Evolutionary conservation across 169 alveolate genomes (phyloP).

Genomic region (Babesia caballi): DNA sequence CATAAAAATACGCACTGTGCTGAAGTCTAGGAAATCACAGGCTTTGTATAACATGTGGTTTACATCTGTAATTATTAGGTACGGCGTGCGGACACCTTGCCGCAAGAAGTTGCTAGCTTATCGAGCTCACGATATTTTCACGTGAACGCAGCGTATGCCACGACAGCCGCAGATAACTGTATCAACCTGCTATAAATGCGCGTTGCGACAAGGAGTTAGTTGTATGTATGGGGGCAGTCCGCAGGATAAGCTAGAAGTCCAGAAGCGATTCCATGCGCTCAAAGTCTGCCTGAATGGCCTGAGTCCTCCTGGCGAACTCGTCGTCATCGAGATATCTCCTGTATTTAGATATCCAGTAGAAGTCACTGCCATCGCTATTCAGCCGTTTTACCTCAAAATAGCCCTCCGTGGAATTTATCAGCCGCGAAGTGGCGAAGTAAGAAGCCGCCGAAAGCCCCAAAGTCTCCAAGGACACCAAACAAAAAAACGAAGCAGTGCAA

Average conservation of each 20-base stretch:
- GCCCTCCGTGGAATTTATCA: conserved; percentile 39
- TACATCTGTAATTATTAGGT: too few relatives aligned
- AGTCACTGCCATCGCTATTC: neutral
- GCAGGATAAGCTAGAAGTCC: neutral
- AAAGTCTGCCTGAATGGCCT: neutral
- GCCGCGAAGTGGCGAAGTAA: conserved; percentile 19
- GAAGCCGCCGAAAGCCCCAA: neutral
- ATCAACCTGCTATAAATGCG: too few relatives aligned
- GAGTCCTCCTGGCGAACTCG: neutral
- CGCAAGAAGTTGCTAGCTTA: too few relatives aligned
- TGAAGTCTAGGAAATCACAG: too few relatives aligned
- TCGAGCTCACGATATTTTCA: neutral
- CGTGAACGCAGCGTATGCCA: too few relatives aligned
- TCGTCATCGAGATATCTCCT: neutral
- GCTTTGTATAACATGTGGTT: too few relatives aligned
- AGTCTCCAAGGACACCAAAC: conserved; percentile 29
- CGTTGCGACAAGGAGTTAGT: too few relatives aligned
- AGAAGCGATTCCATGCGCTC: neutral
- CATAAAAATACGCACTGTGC: too few relatives aligned
- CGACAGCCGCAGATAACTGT: too few relatives aligned
- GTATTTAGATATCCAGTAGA: conserved; percentile 1
- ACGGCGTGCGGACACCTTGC: too few relatives aligned
- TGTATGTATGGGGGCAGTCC: too few relatives aligned
- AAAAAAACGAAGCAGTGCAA: conserved; percentile 33
- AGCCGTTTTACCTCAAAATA: conserved; percentile 36